Base-by-base conservation (phyloP, 352 stramenopile species). In the Thalassiosira mediterranea region DNA sequence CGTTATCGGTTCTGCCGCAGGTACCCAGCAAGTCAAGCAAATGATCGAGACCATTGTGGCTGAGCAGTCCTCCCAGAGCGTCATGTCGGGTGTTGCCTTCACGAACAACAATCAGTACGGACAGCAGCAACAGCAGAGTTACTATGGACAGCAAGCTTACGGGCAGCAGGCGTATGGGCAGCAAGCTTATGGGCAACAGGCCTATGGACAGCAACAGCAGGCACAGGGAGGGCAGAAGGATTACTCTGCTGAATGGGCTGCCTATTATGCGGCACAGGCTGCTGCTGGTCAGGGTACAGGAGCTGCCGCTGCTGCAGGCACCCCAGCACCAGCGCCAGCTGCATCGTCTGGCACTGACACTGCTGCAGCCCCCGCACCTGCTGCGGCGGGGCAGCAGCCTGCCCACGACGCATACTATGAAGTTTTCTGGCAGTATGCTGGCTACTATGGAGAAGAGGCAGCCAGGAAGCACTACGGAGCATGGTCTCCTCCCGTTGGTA, bases 371-470 rank as follows among this genome's bases (percentile, higher is more conserved):
- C 31, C 72, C 53, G 64, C 77, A 11, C 70, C 58, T n/a, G 60
- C 84, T 40, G 54, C 74, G n/a, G 48, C 51, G 2, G 72, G 26
- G 26, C 26, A 67, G 28, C 62, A 73, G 47, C 65, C 61, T 32
- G 78, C 71, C 25, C 54, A 88, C 11, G 86, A 93, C 75, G 80
- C 86, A 0, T 95, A 95, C 71, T 93, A 95, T 69, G 87, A 94
- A 51, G 80, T 95, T 56, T 96, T 95, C 59, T 96, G 93, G 88
- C 79, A 94, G 28, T 96, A 96, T 72, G 81, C 86, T 2, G 86
- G 87, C 37, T 95, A 96, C 58, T 96, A 96, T 58, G 91, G 93
- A 25, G 93, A 96, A 81, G 80, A 91, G 37, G 90, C 91, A 17
- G 93, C 93, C 21, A 70, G 93, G 23, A 81, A 92, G 44, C 88